phyloP scores from a whole-genome alignment of 2,329 filamentous ascomycete species.

The Talaromyces sp. region DNA sequence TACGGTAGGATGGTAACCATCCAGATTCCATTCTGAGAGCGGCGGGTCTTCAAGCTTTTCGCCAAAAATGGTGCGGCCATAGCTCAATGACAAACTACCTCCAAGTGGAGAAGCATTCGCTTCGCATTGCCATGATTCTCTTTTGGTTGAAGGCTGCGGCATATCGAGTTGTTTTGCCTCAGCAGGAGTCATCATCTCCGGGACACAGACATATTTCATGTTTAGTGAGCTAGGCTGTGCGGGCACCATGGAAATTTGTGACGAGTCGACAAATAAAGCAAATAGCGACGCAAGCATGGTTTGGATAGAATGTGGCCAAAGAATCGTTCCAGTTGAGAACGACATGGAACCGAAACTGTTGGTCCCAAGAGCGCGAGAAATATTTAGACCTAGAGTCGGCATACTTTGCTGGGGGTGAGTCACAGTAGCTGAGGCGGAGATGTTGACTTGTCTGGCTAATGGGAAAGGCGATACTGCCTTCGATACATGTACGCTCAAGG shows the following conservation, averaged over 20 bases:
- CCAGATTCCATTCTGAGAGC: conserved; percentile 38
- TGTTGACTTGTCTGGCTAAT: conserved; percentile 24
- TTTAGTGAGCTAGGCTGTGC: conserved; percentile 28
- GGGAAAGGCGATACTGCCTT: conserved; percentile 27
- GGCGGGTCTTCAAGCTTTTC: conserved; percentile 27
- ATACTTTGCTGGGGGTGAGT: conserved; percentile 23
- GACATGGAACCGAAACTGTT: conserved; percentile 27
- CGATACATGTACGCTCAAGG: conserved; percentile 24
- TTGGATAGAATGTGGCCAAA: conserved; percentile 28
- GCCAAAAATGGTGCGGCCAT: conserved; percentile 35
- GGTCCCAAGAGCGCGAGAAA: conserved; percentile 27
- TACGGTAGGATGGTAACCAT: conserved; percentile 32
- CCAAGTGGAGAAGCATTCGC: conserved; percentile 25
- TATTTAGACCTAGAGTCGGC: conserved; percentile 28
- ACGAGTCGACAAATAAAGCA: conserved; percentile 20
- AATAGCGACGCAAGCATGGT: conserved; percentile 21
- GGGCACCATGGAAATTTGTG: conserved; percentile 16
- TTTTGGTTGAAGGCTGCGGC: not conserved
- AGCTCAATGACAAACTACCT: conserved; percentile 27
- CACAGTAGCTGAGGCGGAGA: conserved; percentile 26
- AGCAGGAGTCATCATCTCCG: conserved; percentile 4
- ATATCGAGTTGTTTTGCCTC: conserved; percentile 12
- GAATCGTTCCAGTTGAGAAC: conserved; percentile 34
- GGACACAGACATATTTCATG: conserved; percentile 27
- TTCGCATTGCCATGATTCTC: conserved; percentile 30